Base-by-base conservation (phyloP, 176 grass and related monocot species). In the Avena eriantha region DNA sequence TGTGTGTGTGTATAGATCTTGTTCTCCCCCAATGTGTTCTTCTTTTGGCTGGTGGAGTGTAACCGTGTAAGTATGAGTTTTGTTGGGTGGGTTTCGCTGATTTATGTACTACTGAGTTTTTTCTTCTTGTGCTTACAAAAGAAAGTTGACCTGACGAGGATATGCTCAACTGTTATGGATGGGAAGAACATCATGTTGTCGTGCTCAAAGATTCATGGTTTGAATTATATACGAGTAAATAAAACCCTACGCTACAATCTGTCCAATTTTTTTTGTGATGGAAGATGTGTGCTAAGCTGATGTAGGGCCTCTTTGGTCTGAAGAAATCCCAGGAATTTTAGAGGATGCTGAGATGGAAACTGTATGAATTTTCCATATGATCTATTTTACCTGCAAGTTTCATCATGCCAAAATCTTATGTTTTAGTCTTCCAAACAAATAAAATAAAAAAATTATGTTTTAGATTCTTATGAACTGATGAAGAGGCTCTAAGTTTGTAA, bases 61-160 rank as follows among this genome's bases (percentile, higher is more conserved):
- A 74, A 74, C 12, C 23, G 45, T 74, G 71, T 74, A 74, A 74
- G 22, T 75, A 75, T 75, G 15, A 29, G 72, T 24, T 65, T 75
- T 50, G 14, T 29, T 49, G 72, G 72, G 45, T 49, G 45, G 72
- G 23, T 48, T 75, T 29, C 72, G 29, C 72, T 75, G 46, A 75
- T 75, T 50, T 29, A 24, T 75, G 46, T 24, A 75, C 29, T 29
- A 1, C 29, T 10, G 72, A 15, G 45, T 29, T 74, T 47, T 73
- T 26, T 46, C 48, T 5, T 33, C 26, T 50, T 46, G 21, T 71
- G 41, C 70, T 72, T 22, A 3, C 18, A 70, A 69, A 60, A 48
- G 41, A 73, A 48, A 50, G 45, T 74, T 29, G 71, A 24, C 72
- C 72, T 29, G 72, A 23, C 36, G 36, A 39, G 6, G 6, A 29